Base-by-base conservation (phyloP, 805 yeast genomes). In the Dipodascus geniculatus region DNA sequence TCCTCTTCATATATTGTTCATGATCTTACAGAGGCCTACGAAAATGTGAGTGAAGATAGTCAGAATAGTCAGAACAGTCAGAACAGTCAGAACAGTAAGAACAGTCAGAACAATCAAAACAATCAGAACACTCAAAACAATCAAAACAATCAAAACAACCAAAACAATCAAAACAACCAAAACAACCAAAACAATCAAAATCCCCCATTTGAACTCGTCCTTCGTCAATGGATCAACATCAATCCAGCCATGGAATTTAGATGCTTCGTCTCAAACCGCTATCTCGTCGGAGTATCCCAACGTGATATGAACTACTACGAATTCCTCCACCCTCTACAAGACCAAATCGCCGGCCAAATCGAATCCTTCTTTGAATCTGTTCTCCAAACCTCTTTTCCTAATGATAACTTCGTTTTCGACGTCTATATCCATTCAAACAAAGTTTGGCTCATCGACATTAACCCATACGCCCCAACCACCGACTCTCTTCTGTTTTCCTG, bases 241-340 rank as follows among this genome's bases (percentile, higher is more conserved):
- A 88, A 87, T 58, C 97, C 98, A 0, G 87, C 98, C 0, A 71
- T 89, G 61, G 99, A 93, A 66, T 93, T 93, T 65, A 74, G 99
- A 55, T 80, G 90, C 31, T 93, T 89, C 68, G 86, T 93, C 1
- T 76, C 77, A 54, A 76, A 81, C 53, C 68, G 81, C 2, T 68
- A 71, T 49, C 70, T 93, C 3, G 65, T 90, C 3, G 98, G 85
- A 0, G 80, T 84, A 1, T 75, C 89, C 0, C 99, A 91, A 66
- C 72, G 99, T 53, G 97, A 93, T 65, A 72, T 88, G 63, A 87
- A 90, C 66, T 83, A 78, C 63, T 93, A 90, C 63, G 82, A 79
- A 31, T 93, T 80, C 60, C 71, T 93, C 44, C 74, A 70, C 3
- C 76, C 75, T 0, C 61, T 86, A 42, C 65, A 71, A n/a, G 74